Conservation (phyloP, 768 basidiomycete genomes). For the Lentinula detonsa region DNA sequence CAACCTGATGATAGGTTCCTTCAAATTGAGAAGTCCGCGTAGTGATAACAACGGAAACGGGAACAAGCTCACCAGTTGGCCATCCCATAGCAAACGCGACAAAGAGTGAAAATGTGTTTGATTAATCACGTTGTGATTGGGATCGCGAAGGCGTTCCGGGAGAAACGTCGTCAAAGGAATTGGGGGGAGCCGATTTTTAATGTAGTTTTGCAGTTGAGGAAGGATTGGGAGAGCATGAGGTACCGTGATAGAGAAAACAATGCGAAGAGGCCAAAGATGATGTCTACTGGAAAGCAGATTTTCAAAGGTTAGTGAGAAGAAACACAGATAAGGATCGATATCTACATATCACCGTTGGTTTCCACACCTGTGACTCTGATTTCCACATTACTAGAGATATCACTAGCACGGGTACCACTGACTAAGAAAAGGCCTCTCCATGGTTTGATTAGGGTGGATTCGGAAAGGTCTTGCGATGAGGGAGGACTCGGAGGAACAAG, state of each 20-base stretch:
- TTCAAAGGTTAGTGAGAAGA: neutral
- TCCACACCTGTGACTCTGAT: conserved; percentile 60
- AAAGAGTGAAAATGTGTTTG: conserved; percentile 48
- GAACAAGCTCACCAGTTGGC: conserved; percentile 37
- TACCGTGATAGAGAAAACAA: conserved; percentile 38
- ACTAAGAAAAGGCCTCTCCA: conserved; percentile 56
- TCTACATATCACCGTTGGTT: conserved; percentile 65
- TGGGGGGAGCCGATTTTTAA: neutral
- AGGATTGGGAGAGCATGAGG: conserved; percentile 34
- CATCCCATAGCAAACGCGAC: conserved; percentile 44
- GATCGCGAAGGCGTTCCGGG: conserved; percentile 50
- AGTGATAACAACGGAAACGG: conserved; percentile 3
- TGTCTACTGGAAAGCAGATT: conserved; percentile 28
- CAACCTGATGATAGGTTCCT: conserved; percentile 30
- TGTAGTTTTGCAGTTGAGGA: conserved; percentile 1
- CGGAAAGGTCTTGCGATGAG: conserved; percentile 5
- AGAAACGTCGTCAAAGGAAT: conserved; percentile 57
- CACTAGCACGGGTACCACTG: conserved; percentile 40
- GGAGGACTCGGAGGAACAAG: conserved; percentile 44
- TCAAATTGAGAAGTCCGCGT: neutral
- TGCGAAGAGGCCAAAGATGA: conserved; percentile 45
- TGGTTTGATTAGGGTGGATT: conserved; percentile 25
- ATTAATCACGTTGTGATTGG: conserved; percentile 43
- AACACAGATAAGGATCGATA: conserved; percentile 8
- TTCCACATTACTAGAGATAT: conserved; percentile 42